Conservation (phyloP, 139 green algal genomes). For the Chlorella vulgaris region DNA sequence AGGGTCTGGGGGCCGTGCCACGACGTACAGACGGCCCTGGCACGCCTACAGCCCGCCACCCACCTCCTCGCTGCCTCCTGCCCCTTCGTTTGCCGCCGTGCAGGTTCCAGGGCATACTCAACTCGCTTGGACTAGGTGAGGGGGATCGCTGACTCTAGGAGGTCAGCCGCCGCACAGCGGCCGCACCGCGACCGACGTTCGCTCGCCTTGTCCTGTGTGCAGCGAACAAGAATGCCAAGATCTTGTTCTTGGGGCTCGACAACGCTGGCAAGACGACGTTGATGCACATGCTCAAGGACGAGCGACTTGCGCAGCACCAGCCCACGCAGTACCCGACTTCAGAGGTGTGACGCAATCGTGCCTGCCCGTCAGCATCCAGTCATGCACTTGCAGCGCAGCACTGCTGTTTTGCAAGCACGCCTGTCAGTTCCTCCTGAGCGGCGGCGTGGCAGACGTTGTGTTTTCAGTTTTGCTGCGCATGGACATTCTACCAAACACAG, state of each 20-base stretch:
- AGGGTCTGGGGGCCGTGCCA: too few species aligned
- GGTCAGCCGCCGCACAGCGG: background rate
- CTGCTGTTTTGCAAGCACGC: too few species aligned
- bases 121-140: slow-evolving; percentile 86
- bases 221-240: slow-evolving; percentile 99
- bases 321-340: slow-evolving; percentile 98
- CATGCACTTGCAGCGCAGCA: too few species aligned
- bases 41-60: background rate
- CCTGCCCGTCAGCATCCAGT: too few species aligned
- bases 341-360: slow-evolving; percentile 61
- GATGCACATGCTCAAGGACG: slow-evolving; percentile 99
- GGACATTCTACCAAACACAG: too few species aligned
- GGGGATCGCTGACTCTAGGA: background rate
- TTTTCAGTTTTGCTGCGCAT: too few species aligned
- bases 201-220: background rate
- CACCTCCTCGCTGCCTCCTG: background rate
- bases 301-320: slow-evolving; percentile 96
- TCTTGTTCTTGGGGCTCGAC: slow-evolving; percentile 98
- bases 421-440: too few species aligned
- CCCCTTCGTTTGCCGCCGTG: too few species aligned
- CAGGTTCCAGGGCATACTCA: slow-evolving; percentile 94
- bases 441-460: too few species aligned
- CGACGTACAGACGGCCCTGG: background rate
- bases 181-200: background rate
- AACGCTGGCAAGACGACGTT: slow-evolving; percentile 99